Conservation (phyloP, 805 yeast species). For the Grigorovia transvaalensis region DNA sequence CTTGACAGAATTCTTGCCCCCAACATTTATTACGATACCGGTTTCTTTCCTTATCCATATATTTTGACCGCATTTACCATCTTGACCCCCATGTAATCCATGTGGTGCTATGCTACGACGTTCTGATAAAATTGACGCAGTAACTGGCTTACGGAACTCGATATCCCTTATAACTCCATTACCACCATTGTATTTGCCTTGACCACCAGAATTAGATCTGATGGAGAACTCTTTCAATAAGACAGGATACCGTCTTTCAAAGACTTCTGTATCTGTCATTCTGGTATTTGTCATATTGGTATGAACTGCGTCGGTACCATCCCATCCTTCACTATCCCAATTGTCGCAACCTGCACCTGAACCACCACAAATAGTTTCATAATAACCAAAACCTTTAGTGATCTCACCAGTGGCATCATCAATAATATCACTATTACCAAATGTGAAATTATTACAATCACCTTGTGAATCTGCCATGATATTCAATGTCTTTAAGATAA, state of each 20-base stretch:
- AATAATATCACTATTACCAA: slow-evolving; percentile 72
- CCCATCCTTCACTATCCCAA: slow-evolving; percentile 60
- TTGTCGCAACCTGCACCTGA: slow-evolving; percentile 61
- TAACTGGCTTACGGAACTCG: slow-evolving; percentile 62
- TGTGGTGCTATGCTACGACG: slow-evolving; percentile 78
- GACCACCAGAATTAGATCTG: slow-evolving; percentile 70
- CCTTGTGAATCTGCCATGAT: slow-evolving; percentile 96
- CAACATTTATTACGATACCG: slow-evolving; percentile 37
- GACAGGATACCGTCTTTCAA: slow-evolving; percentile 83
- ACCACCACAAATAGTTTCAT: slow-evolving; percentile 93
- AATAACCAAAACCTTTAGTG: slow-evolving; percentile 70
- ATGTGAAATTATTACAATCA: slow-evolving; percentile 87
- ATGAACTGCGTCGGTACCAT: slow-evolving; percentile 84
- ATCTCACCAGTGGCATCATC: slow-evolving; percentile 33
- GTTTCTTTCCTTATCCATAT: slow-evolving; percentile 36
- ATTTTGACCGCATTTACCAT: slow-evolving; percentile 66
- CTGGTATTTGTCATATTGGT: slow-evolving; percentile 91
- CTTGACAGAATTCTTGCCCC: slow-evolving; percentile 60
- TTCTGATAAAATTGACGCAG: slow-evolving; percentile 76
- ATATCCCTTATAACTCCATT: slow-evolving; percentile 80
- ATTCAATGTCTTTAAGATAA: slow-evolving; percentile 71
- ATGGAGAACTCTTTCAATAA: slow-evolving; percentile 61
- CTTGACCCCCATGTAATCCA: slow-evolving; percentile 75
- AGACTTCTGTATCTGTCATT: slow-evolving; percentile 82
- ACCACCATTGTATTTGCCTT: slow-evolving; percentile 66